Percentiles rank a stretch among this genome's conserved stretches.
Conservation (phyloP, 179 eudicot species). For the Carnegiea gigantea region DNA sequence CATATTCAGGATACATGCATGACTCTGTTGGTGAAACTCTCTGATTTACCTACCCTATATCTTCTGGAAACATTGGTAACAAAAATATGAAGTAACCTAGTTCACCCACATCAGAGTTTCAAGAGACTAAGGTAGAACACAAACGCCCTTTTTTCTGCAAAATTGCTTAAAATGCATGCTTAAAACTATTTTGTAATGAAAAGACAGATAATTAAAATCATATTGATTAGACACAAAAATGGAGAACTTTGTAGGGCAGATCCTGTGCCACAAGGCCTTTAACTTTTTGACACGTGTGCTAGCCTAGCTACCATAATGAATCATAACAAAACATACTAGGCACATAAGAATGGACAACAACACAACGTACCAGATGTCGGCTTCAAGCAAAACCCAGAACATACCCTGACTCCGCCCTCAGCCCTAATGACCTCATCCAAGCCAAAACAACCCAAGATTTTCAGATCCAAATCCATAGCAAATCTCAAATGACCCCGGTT, state of each 20-base stretch:
- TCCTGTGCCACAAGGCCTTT: not conserved
- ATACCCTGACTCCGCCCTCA: not conserved
- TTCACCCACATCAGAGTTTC: not conserved
- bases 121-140: not conserved
- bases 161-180: not conserved
- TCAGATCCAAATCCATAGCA: not conserved
- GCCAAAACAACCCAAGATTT: not conserved
- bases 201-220: too few species aligned
- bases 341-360: not conserved
- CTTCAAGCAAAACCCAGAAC: not conserved
- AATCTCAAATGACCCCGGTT: not conserved
- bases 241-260: not conserved
- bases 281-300: not conserved
- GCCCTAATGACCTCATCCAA: not conserved
- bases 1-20: too few species aligned
- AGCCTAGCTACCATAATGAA: not conserved
- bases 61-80: too few species aligned
- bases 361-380: not conserved
- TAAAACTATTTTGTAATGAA: not conserved
- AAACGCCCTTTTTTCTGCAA: not conserved
- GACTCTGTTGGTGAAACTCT: too few species aligned
- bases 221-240: not conserved
- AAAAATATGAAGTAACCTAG: not conserved
- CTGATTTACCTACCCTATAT: too few species aligned
- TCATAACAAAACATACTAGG: not conserved